Percentiles rank a stretch among this genome's conserved stretches.
Conservation (phyloP, 192 early-diverging fungal genomes). For the Gryganskiella cystojenkinii region DNA sequence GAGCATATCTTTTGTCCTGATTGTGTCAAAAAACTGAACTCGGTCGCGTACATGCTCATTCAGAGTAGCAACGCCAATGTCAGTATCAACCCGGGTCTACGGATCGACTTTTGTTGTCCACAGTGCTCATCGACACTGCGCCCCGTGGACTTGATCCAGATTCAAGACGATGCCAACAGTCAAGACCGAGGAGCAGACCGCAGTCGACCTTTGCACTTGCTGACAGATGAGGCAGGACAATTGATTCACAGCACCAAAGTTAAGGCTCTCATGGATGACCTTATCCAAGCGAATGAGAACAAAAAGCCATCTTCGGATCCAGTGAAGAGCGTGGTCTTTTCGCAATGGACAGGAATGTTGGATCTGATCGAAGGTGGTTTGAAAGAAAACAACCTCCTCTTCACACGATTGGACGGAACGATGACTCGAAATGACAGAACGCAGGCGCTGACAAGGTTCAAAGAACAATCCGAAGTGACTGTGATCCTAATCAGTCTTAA, state of each 20-base stretch:
- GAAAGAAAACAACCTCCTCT: slow-evolving; percentile 63
- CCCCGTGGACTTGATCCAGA: slow-evolving; percentile 56
- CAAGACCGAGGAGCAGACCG: background rate
- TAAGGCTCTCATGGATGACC: slow-evolving; percentile 58
- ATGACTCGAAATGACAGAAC: slow-evolving; percentile 71
- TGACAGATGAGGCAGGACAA: slow-evolving; percentile 33
- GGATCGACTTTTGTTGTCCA: slow-evolving; percentile 54
- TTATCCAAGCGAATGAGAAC: slow-evolving; percentile 31
- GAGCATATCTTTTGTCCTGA: slow-evolving; percentile 56
- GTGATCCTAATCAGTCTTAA: slow-evolving; percentile 78
- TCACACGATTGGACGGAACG: slow-evolving; percentile 82
- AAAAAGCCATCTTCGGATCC: slow-evolving; percentile 3
- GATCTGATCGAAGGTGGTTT: slow-evolving; percentile 78
- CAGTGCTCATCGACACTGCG: slow-evolving; percentile 52
- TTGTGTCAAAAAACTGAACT: slow-evolving; percentile 51
- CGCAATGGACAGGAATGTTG: slow-evolving; percentile 93
- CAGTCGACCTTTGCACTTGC: slow-evolving; percentile 20
- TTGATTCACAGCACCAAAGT: slow-evolving; percentile 61
- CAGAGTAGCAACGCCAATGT: slow-evolving; percentile 23
- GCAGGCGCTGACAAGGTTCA: slow-evolving; percentile 67
- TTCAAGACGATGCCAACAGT: slow-evolving; percentile 58
- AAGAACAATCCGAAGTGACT: slow-evolving; percentile 57
- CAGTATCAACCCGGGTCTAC: slow-evolving; percentile 23
- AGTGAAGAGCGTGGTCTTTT: slow-evolving; percentile 91
- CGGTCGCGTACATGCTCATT: slow-evolving; percentile 32